Percentiles rank a stretch among this genome's conserved stretches.
These are phyloP conservation scores for Dittrichia graveolens DNA, from an alignment of 129 eudicot genomes.

Conservation along the genomic window DNA sequence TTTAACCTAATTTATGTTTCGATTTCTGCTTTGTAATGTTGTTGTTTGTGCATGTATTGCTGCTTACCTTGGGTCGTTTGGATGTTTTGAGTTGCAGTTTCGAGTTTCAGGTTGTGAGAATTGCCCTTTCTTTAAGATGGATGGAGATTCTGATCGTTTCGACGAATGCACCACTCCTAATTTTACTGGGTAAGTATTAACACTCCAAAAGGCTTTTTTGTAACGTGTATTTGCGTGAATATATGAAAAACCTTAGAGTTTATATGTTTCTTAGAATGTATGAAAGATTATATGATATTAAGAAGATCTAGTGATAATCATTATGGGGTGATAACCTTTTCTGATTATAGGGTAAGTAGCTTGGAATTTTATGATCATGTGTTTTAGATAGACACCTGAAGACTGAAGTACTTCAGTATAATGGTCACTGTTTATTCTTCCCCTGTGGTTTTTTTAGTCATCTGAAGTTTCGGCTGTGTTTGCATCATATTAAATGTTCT, in stretches of 20 bases:
- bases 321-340: too few relatives aligned
- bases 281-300: too few relatives aligned
- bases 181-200: conserved; percentile 72
- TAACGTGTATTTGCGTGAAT: not conserved
- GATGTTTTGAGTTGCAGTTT: conserved; percentile 48
- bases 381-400: too few relatives aligned
- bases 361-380: too few relatives aligned
- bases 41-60: not conserved
- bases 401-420: too few relatives aligned
- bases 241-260: too few relatives aligned
- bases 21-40: not conserved
- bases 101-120: conserved; percentile 91
- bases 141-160: conserved; percentile 79
- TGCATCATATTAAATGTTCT: not conserved
- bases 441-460: not conserved
- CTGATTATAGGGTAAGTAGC: too few relatives aligned
- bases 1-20: not conserved
- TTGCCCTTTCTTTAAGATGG: conserved; percentile 92
- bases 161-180: conserved; percentile 90
- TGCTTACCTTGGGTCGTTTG: not conserved
- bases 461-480: not conserved
- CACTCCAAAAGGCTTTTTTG: not conserved
- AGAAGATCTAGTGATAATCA: too few relatives aligned
- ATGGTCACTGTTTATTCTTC: too few relatives aligned
- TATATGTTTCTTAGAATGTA: too few relatives aligned